phyloP scores from a whole-genome alignment of 139 green algal species.

The Chlorella sp. region DNA sequence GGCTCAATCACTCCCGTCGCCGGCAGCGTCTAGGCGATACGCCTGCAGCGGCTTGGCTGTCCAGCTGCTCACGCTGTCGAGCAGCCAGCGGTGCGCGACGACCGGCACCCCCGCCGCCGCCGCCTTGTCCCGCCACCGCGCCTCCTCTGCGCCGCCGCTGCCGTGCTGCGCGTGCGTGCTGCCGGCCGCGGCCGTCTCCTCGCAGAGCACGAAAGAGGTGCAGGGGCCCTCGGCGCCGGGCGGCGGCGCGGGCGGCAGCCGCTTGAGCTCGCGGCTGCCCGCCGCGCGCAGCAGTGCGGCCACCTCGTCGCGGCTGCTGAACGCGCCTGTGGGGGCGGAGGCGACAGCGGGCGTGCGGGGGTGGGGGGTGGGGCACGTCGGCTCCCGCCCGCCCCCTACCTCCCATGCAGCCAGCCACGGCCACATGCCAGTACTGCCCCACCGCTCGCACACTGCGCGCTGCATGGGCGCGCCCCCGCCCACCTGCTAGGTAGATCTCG shows the following conservation, averaged over 20 bases:
- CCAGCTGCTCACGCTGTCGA: slow-evolving; percentile 14
- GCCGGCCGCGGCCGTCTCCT: neutral
- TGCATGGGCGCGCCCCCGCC: neutral
- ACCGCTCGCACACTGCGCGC: neutral
- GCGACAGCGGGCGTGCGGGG: neutral
- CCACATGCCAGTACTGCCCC: neutral
- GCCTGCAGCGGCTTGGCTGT: slow-evolving; percentile 1
- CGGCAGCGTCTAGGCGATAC: too few relatives aligned
- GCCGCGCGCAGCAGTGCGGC: slow-evolving; percentile 20
- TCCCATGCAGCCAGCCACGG: neutral
- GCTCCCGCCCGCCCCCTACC: neutral
- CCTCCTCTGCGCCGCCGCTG: neutral
- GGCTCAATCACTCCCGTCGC: too few relatives aligned
- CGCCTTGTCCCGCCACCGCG: slow-evolving; percentile 29
- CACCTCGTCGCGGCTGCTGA: slow-evolving; percentile 7
- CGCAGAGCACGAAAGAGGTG: slow-evolving; percentile 24
- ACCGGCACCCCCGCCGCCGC: slow-evolving; percentile 26
- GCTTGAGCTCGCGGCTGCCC: slow-evolving; percentile 8
- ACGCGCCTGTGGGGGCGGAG: slow-evolving; percentile 6
- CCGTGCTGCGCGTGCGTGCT: neutral
- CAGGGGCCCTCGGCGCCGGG: neutral
- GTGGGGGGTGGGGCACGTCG: neutral
- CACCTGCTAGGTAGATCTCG: slow-evolving; percentile 32
- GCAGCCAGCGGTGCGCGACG: slow-evolving; percentile 30
- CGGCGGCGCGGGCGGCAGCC: neutral